These are phyloP conservation scores for Chlorophyllum brunneum DNA, from an alignment of 768 basidiomycete species.

Conservation along the genomic window DNA sequence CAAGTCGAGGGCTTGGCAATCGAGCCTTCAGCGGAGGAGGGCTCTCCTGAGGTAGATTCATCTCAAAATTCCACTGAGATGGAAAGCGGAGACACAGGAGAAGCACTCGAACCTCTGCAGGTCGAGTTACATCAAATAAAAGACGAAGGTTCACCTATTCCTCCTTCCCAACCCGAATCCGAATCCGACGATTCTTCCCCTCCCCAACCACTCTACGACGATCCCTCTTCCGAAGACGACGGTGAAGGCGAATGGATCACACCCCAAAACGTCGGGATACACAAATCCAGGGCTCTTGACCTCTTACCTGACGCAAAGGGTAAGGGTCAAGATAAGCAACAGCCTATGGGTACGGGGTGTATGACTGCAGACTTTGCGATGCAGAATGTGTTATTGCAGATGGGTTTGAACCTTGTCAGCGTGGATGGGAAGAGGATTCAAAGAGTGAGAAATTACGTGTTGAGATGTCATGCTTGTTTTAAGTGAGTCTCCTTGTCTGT, in stretches of 20 bases:
- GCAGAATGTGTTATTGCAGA: slow-evolving; percentile 95
- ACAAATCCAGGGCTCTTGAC: slow-evolving; percentile 86
- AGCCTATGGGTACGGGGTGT: slow-evolving; percentile 69
- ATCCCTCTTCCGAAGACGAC: slow-evolving; percentile 75
- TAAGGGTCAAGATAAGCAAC: slow-evolving; percentile 31
- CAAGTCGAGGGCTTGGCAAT: slow-evolving; percentile 1
- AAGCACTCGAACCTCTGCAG: slow-evolving; percentile 17
- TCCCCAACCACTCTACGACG: slow-evolving; percentile 54
- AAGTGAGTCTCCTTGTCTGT: slow-evolving; percentile 59
- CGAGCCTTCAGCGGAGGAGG: slow-evolving; percentile 3
- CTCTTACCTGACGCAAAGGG: slow-evolving; percentile 54
- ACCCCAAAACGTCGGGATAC: slow-evolving; percentile 74
- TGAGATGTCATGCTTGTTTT: slow-evolving; percentile 98
- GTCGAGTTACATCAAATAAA: slow-evolving; percentile 14
- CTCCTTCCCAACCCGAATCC: not conserved
- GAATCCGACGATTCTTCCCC: slow-evolving; percentile 18
- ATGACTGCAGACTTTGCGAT: slow-evolving; percentile 99
- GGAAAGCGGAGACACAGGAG: slow-evolving; percentile 15
- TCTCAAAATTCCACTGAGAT: slow-evolving; percentile 5
- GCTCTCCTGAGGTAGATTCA: slow-evolving; percentile 3
- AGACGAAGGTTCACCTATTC: slow-evolving; percentile 8
- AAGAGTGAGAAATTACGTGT: slow-evolving; percentile 91
- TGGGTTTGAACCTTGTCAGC: slow-evolving; percentile 87
- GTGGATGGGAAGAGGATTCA: slow-evolving; percentile 88
- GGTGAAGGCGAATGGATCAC: slow-evolving; percentile 98